These are phyloP conservation scores for Linaria vulgaris DNA, from an alignment of 257 asterid species.

Conservation along the genomic window DNA sequence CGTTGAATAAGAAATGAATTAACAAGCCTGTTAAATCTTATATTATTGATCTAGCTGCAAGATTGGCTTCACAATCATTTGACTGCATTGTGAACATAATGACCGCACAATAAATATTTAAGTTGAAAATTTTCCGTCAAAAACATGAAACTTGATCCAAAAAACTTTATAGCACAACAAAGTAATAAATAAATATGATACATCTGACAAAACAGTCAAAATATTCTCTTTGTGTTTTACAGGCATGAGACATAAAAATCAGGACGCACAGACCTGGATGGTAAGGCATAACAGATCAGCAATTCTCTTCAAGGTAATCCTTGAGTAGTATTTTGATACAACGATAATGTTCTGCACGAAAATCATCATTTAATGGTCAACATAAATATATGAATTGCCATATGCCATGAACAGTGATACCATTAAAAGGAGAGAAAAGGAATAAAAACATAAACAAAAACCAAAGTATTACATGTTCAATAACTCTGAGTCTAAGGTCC, in stretches of 20 bases:
- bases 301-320: slow-evolving; percentile 87
- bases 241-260: neutral
- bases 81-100: neutral
- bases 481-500: slow-evolving; percentile 84
- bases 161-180: neutral
- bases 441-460: slow-evolving; percentile 6
- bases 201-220: neutral
- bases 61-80: neutral
- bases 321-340: slow-evolving; percentile 86
- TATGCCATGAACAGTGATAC: slow-evolving; percentile 13
- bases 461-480: slow-evolving; percentile 71
- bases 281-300: slow-evolving; percentile 82
- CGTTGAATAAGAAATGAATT: neutral
- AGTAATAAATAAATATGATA: neutral
- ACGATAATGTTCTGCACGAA: slow-evolving; percentile 88
- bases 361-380: slow-evolving; percentile 7
- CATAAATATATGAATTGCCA: neutral
- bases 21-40: neutral
- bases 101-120: neutral
- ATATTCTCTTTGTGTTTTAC: neutral
- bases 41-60: slow-evolving; percentile 1
- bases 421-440: slow-evolving; percentile 2
- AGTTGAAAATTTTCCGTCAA: neutral
- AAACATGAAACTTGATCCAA: neutral
- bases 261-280: slow-evolving; percentile 53